Percentiles rank a stretch among this genome's conserved stretches.
Evolutionary conservation across 1,284 basidiomycete species (phyloP).

Genomic region (Cutaneotrichosporon dermatis): DNA sequence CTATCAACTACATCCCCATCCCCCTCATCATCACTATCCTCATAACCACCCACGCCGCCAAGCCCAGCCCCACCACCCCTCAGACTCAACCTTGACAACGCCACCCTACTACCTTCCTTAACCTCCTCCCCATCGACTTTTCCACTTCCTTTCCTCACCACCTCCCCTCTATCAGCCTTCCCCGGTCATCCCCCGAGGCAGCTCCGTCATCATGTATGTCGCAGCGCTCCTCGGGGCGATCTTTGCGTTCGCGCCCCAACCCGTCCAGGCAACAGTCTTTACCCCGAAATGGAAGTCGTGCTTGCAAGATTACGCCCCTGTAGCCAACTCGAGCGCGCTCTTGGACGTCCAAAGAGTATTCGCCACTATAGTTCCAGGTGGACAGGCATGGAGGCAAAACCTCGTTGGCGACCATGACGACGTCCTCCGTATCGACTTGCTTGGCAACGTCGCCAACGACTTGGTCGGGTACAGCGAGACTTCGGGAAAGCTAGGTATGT

Average conservation of each 20-base stretch:
- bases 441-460: slow-evolving; percentile 33
- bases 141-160: neutral
- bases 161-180: too few species aligned
- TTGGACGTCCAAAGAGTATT: slow-evolving; percentile 63
- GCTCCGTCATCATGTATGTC: slow-evolving; percentile 7
- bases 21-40: too few species aligned
- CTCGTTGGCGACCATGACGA: slow-evolving; percentile 35
- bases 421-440: slow-evolving; percentile 44
- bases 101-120: neutral
- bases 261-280: slow-evolving; percentile 22
- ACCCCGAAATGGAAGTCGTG: slow-evolving; percentile 30
- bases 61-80: too few species aligned
- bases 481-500: slow-evolving; percentile 62
- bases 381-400: slow-evolving; percentile 41
- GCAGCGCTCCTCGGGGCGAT: slow-evolving; percentile 8
- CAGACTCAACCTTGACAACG: too few species aligned
- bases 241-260: neutral
- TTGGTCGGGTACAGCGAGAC: slow-evolving; percentile 60
- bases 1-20: too few species aligned
- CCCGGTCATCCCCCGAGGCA: slow-evolving; percentile 2
- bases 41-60: too few species aligned
- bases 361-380: slow-evolving; percentile 60
- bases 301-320: slow-evolving; percentile 20
- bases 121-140: neutral
- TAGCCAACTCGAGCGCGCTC: slow-evolving; percentile 23